Base-by-base conservation (phyloP, 2,329 filamentous ascomycete species). In the Xylariaceae sp. region DNA sequence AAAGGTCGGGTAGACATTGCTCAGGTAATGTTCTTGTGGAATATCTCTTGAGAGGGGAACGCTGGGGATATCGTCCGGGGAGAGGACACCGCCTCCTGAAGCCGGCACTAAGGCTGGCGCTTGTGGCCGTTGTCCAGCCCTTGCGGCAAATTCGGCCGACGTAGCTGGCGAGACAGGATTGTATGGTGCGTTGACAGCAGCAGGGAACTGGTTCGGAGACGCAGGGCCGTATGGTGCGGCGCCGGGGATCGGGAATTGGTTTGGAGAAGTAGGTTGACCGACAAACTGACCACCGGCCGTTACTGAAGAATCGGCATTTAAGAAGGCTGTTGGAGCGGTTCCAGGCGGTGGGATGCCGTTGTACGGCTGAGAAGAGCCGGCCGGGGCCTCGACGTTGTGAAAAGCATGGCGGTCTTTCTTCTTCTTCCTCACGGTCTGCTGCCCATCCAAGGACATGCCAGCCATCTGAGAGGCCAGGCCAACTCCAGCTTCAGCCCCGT, bases 361-460 rank as follows among this genome's bases (percentile, higher is more conserved):
- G 73, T 88, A 88, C 10, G 83, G 75, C 65, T 87, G 84, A 5
- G 85, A 83, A 32, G 83, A 84, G 47, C 84, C 83, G 5, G 78
- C 78, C 12, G 85, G 79, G 19, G 88, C 83, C 60, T 92, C 89
- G 49, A 97, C 83, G 37, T 84, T 86, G 71, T 97, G 92, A 71
- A 95, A 88, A 59, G 92, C 92, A 73, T 97, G 92, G 55, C 90
- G 84, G 70, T 96, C 88, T 80, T 96, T 96, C 83, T 96, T 97
- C 79, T 92, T 89, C 71, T 78, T 87, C 69, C 84, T 79, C 53
- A 72, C 73, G 2, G 75, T 75, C 46, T 80, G 69, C 34, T 76
- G 74, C 43, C 77, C 72, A 40, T 79, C 83, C 61, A 95, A 75
- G 39, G 79, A 85, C 80, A 95, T 82, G 56, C 84, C 84, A 40